Base-by-base conservation (phyloP, 2,329 filamentous ascomycete species). In the Pestalotiopsis sp. region DNA sequence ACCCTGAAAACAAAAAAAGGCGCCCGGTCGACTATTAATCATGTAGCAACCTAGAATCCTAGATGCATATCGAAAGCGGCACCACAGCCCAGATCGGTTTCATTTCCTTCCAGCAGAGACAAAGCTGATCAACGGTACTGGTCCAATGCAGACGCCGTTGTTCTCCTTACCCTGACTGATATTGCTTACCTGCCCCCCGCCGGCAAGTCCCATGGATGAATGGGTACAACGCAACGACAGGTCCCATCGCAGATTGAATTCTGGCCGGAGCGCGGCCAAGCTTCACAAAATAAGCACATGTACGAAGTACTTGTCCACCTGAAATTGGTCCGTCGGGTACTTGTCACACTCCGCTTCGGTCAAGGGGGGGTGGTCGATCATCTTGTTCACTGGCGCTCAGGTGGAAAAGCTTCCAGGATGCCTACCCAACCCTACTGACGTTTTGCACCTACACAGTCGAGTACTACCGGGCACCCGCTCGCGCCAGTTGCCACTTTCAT, bases 401-500 rank as follows among this genome's bases (percentile, higher is more conserved):
- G 31, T 52, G 17, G 17, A 52, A 17, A 52, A 52, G 45, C 45
- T 52, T 52, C 45, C 45, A 52, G 17, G 45, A 20, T 52, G 17
- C 17, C 45, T 52, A 52, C 20, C 39, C 61, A 64, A 52, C 20
- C 61, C 61, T 23, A 64, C 25, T 39, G 27, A 39, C 20, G 39
- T 25, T 20, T 41, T 36, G 17, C 31, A 20, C 12, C n/a, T 23
- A 17, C 57, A 13, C 23, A 23, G 23, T 23, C 23, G n/a, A 25
- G 9, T 39, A 31, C 27, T 36, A 64, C 61, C 11, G 27, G 27
- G 20, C 20, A 59, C 23, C 27, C 61, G 36, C 61, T 52, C 61
- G 61, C 39, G 41, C 14, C 11, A 31, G n/a, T 64, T 64, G 61
- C 61, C 61, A 64, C 61, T 64, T 64, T 49, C 39, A 20, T 45